Evolutionary conservation across 1,284 basidiomycete species (phyloP).

Genomic region (Cutaneotrichosporon sp.): DNA sequence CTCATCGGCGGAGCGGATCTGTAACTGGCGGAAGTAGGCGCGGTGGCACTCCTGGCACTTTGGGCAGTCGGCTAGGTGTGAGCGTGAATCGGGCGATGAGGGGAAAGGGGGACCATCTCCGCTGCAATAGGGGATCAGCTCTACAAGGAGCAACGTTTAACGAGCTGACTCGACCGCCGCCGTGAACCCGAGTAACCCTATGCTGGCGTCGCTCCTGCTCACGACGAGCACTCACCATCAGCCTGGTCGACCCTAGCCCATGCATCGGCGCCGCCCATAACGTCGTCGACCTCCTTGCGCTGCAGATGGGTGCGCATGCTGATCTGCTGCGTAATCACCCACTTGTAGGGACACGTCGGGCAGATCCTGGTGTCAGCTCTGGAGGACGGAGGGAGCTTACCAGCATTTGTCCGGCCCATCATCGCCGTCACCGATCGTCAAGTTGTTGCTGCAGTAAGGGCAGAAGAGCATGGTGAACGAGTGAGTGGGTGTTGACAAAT

Average conservation of each 20-base stretch:
- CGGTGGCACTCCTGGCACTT: conserved; percentile 79
- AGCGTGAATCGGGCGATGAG: not conserved
- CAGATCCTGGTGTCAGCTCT: conserved; percentile 70
- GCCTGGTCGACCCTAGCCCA: conserved; percentile 96
- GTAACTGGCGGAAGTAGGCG: conserved; percentile 94
- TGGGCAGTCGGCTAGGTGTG: conserved; percentile 59
- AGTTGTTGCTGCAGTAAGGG: conserved; percentile 88
- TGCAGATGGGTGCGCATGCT: conserved; percentile 78
- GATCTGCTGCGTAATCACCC: conserved; percentile 74
- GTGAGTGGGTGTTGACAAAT: conserved; percentile 1
- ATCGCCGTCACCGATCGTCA: conserved; percentile 63
- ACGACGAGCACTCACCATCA: conserved; percentile 58
- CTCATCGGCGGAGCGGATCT: conserved; percentile 94
- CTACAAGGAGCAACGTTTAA: too few relatives aligned
- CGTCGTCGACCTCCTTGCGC: conserved; percentile 87
- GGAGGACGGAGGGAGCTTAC: conserved; percentile 30
- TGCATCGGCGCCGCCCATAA: conserved; percentile 85
- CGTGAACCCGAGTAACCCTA: too few relatives aligned
- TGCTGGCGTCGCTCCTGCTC: too few relatives aligned
- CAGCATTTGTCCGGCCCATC: conserved; percentile 49
- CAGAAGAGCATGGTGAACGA: conserved; percentile 75
- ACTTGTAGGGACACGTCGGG: conserved; percentile 92
- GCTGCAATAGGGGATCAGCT: too few relatives aligned
- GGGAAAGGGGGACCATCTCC: not conserved
- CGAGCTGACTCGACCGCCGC: too few relatives aligned